Percentiles rank a stretch among this genome's conserved stretches.
These are phyloP conservation scores for Alloteropsis angusta DNA, from an alignment of 202 grass and related monocot species.

Conservation along the genomic window DNA sequence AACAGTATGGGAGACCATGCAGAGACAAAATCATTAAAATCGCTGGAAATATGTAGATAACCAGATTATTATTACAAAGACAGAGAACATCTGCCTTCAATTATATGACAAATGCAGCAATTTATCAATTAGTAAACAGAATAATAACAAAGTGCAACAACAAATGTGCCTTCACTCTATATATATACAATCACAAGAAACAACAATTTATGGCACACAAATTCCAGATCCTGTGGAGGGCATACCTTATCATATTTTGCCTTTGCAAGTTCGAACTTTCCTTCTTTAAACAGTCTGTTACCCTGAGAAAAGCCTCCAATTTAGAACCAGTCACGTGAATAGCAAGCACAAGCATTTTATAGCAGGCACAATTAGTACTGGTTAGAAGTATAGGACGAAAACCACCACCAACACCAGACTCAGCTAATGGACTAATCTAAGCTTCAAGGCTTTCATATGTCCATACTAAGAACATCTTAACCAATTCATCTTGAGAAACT, in stretches of 20 bases:
- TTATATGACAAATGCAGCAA: background rate
- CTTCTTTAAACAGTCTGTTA: slow-evolving; percentile 98
- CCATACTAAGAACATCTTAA: slow-evolving; percentile 9
- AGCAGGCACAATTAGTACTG: background rate
- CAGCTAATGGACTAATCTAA: background rate
- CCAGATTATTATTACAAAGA: background rate
- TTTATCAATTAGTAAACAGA: background rate
- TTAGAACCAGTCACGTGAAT: background rate
- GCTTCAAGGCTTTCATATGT: background rate
- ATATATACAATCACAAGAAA: background rate
- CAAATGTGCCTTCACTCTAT: background rate
- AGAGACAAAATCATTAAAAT: background rate
- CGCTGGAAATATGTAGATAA: background rate
- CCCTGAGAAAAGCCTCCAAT: slow-evolving; percentile 43
- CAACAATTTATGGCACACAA: slow-evolving; percentile 7
- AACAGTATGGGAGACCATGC: background rate
- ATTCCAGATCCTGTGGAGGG: background rate
- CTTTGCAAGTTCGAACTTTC: slow-evolving; percentile 88
- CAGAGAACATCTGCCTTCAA: background rate
- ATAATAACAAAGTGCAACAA: slow-evolving; percentile 3
- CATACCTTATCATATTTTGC: slow-evolving; percentile 94
- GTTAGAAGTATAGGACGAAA: slow-evolving; percentile 20
- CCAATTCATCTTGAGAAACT: slow-evolving; percentile 14
- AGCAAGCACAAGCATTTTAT: background rate
- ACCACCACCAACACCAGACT: background rate